Conservation (phyloP, 177 flowering plant species). For the Vitis hybrid region DNA sequence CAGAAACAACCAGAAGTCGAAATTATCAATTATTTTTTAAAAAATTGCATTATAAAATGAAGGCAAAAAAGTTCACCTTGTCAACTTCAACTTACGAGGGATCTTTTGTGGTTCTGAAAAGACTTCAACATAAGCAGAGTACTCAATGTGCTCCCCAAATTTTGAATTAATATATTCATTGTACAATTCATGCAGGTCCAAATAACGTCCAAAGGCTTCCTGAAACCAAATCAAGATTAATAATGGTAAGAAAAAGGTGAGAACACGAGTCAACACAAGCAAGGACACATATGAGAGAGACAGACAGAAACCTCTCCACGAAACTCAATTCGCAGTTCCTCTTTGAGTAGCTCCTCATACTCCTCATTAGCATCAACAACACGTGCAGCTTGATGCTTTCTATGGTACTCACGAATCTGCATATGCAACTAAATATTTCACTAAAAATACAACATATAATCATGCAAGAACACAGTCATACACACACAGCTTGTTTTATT, state of each 20-base stretch:
- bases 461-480: neutral
- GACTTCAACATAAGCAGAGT: conserved; percentile 74
- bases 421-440: conserved; percentile 1
- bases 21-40: neutral
- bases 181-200: conserved; percentile 91
- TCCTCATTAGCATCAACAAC: conserved; percentile 78
- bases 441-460: neutral
- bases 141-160: conserved; percentile 82
- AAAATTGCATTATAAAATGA: neutral
- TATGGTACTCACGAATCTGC: conserved; percentile 97
- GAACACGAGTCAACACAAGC: neutral
- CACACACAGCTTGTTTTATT: conserved; percentile 1
- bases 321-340: conserved; percentile 88
- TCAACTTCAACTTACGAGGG: conserved; percentile 59
- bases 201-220: conserved; percentile 88
- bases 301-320: conserved; percentile 82
- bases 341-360: conserved; percentile 77
- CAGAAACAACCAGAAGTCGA: neutral
- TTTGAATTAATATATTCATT: conserved; percentile 85
- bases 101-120: conserved; percentile 69
- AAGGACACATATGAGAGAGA: neutral
- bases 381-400: conserved; percentile 88
- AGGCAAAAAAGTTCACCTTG: conserved; percentile 47
- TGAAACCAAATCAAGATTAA: conserved; percentile 25
- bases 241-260: neutral